A percentile compares a stretch with the other conserved stretches of the same genome.
Evolutionary conservation across 2,329 filamentous ascomycete species (phyloP).

Genomic region (Sordariomycetes sp.): DNA sequence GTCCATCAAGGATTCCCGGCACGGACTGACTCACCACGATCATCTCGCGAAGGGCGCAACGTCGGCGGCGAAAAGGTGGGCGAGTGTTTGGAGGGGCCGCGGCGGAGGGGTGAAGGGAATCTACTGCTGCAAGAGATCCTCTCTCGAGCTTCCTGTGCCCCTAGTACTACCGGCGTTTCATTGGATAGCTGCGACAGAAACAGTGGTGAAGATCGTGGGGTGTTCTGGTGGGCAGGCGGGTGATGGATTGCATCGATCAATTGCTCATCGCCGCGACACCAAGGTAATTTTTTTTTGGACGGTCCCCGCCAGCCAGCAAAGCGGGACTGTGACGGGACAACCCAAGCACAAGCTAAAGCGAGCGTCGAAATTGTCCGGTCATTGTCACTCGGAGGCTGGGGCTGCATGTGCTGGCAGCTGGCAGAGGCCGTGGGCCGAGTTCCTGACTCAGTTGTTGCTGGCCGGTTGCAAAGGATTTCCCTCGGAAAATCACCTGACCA

Average conservation of each 20-base stretch:
- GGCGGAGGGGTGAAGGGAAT: constrained; percentile 11
- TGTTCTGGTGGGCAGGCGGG: neutral
- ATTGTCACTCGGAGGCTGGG: neutral
- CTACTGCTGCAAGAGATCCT: constrained; percentile 64
- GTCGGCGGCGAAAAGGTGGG: neutral
- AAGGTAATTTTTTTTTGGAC: neutral
- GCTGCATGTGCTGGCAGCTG: neutral
- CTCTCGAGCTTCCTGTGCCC: constrained; percentile 55
- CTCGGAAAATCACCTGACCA: constrained; percentile 6
- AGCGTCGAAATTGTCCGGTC: too few relatives aligned
- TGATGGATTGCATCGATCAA: constrained; percentile 17
- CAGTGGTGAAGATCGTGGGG: neutral
- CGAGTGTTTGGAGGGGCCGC: constrained; percentile 8
- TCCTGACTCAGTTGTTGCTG: too few relatives aligned
- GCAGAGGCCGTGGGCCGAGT: neutral
- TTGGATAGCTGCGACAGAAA: constrained; percentile 26
- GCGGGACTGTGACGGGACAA: too few relatives aligned
- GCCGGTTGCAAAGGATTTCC: constrained; percentile 1
- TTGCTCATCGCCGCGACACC: constrained; percentile 13
- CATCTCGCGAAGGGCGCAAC: constrained; percentile 13
- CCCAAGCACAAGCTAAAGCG: too few relatives aligned
- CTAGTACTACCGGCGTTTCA: constrained; percentile 56
- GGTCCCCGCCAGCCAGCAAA: neutral
- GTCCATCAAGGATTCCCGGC: neutral
- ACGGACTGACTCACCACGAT: constrained; percentile 18